Evolutionary conservation across 805 yeast genomes (phyloP), one percentile per base, ranked within the genome.

Genomic region (Metahyphopichia silvanorum): DNA sequence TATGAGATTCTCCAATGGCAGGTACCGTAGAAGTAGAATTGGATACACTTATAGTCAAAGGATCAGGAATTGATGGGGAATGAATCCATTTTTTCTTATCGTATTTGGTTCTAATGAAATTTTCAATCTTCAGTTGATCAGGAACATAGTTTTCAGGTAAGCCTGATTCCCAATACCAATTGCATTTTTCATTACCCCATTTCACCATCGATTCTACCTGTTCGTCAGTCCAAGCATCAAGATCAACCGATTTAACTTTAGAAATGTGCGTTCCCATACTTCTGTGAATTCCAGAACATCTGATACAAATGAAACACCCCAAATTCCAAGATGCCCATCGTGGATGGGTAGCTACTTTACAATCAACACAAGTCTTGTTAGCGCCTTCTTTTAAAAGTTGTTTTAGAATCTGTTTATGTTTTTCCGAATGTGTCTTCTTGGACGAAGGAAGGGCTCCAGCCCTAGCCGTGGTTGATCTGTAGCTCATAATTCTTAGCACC

Each of bases 251-350:
- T 53, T 93, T 86, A 31, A 93, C 98, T 51, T 86, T 74, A 18
- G 95, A 82, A 29, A 91, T 87, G 60, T 91, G 98, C 0, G 97
- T 89, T 1, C 98, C 98, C 82, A 91, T 79, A 32, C 91, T 77
- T 53, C 98, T 72, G 56, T 91, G 98, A 41, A 91, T 84, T 2
- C 98, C 98, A 1, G 97, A 89, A 60, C 98, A 91, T 48, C 93
- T 73, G 43, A 91, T 91, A 59, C 98, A 91, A 25, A 91, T 75
- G 51, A 93, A 89, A 35, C 93, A 78, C 16, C 98, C 98, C 33
- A 91, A 59, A 47, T 83, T 88, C 96, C 97, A 91, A 13, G 94
- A 82, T 8, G 98, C 96, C 98, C 98, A 91, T 34, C 98, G 74
- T 15, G 98, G 98, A 58, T 91, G 95, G 21, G 82, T 74, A 10